phyloP scores from a whole-genome alignment of 441 rosid species.

The Raphanus hybrid region DNA sequence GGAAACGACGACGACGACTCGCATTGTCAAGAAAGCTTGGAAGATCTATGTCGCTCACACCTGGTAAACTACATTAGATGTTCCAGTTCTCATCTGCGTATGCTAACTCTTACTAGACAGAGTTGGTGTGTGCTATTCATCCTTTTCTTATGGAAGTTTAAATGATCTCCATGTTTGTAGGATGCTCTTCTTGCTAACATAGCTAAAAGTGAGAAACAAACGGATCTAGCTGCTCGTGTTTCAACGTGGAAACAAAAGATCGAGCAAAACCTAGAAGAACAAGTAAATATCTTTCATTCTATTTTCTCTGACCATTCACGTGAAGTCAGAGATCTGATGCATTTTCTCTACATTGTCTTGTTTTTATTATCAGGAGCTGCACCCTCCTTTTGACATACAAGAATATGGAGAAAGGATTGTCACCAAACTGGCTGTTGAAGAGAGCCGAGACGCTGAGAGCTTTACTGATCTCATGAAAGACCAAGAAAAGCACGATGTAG shows the following conservation, averaged over 20 bases:
- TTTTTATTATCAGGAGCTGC: slow-evolving; percentile 62
- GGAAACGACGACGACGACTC: slow-evolving; percentile 43
- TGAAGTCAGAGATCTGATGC: slow-evolving; percentile 24
- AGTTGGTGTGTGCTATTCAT: not conserved
- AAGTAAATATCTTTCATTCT: slow-evolving; percentile 50
- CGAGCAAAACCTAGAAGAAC: slow-evolving; percentile 89
- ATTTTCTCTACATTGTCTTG: slow-evolving; percentile 1
- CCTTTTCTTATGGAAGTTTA: slow-evolving; percentile 13
- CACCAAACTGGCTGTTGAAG: slow-evolving; percentile 60
- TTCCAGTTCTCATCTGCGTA: not conserved
- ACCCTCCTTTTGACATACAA: slow-evolving; percentile 88
- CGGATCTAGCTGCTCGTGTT: slow-evolving; percentile 90
- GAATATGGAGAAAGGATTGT: slow-evolving; percentile 74
- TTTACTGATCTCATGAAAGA: slow-evolving; percentile 71
- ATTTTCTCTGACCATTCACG: slow-evolving; percentile 21
- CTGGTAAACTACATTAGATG: slow-evolving; percentile 53
- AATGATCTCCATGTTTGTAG: slow-evolving; percentile 42
- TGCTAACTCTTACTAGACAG: too few species aligned
- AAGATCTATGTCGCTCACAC: slow-evolving; percentile 95
- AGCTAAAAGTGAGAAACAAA: slow-evolving; percentile 87
- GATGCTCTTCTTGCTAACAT: slow-evolving; percentile 93
- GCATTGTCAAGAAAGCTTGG: slow-evolving; percentile 70
- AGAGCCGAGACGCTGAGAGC: slow-evolving; percentile 44
- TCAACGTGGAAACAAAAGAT: slow-evolving; percentile 93
- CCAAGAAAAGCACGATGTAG: slow-evolving; percentile 86